Percentiles rank a stretch among this genome's conserved stretches.
Evolutionary conservation across 441 rosid species (phyloP).

Genomic region (Adansonia gregorii): DNA sequence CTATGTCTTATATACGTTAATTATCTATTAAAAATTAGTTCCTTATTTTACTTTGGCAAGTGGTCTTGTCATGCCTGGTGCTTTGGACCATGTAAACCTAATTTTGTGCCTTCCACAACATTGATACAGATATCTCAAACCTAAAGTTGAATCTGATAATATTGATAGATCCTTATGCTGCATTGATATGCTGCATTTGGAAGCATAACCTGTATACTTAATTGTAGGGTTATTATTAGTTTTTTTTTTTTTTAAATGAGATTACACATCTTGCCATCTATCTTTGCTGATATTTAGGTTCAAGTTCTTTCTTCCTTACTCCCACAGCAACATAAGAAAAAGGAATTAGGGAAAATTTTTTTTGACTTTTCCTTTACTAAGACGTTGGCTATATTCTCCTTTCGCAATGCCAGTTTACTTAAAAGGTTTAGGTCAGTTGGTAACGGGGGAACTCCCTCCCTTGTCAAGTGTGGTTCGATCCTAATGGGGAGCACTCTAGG

Average conservation of each 20-base stretch:
- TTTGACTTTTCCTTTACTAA: neutral
- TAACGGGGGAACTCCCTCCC: neutral
- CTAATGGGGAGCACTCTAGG: neutral
- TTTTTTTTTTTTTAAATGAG: neutral
- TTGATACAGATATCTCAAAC: neutral
- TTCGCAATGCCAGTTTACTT: neutral
- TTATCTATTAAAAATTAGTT: neutral
- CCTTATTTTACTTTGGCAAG: neutral
- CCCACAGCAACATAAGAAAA: neutral
- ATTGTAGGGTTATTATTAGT: too few species aligned
- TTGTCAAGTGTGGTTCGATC: neutral
- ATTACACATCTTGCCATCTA: neutral
- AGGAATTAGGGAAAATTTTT: neutral
- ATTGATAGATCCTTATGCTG: neutral
- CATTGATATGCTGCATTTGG: neutral
- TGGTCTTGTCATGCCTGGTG: neutral
- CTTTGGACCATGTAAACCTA: neutral
- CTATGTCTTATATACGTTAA: neutral
- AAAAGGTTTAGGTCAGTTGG: neutral
- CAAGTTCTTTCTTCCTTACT: neutral
- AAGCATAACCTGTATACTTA: neutral
- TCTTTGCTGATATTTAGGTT: neutral
- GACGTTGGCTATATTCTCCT: neutral
- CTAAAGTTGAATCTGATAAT: neutral
- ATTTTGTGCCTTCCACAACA: neutral